A percentile compares a stretch with the other conserved stretches of the same genome.
phyloP scores from a whole-genome alignment of 176 grass and related monocot species.

The Eragrostis nindensis region DNA sequence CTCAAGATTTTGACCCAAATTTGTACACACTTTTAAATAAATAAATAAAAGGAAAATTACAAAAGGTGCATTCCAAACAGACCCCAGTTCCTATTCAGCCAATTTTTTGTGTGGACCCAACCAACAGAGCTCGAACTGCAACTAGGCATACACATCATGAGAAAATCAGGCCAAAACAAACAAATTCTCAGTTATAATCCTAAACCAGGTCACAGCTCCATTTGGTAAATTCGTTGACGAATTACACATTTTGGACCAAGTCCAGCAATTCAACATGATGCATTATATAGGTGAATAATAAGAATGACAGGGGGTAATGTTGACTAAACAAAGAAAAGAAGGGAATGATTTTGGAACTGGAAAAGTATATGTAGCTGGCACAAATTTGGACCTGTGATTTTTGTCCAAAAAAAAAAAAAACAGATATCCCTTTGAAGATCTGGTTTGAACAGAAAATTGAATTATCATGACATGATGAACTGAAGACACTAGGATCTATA shows the following conservation, averaged over 20 bases:
- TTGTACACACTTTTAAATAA: too few species aligned
- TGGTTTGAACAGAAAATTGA: neutral
- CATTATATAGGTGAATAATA: constrained; percentile 2
- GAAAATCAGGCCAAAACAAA: too few species aligned
- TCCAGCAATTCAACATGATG: constrained; percentile 1
- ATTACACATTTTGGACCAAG: neutral
- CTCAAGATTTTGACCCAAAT: too few species aligned
- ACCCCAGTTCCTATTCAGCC: too few species aligned
- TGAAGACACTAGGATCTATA: constrained; percentile 6
- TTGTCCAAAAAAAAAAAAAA: constrained; percentile 8
- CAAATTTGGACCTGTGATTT: neutral
- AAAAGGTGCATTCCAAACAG: too few species aligned
- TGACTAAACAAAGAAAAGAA: neutral
- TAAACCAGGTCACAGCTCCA: too few species aligned
- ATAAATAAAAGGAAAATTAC: too few species aligned
- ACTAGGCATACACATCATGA: too few species aligned
- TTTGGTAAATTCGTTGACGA: neutral
- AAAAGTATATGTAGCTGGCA: neutral
- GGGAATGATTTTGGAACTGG: neutral
- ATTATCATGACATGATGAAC: constrained; percentile 24
- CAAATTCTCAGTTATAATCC: too few species aligned
- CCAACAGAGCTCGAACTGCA: too few species aligned
- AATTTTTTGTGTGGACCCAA: too few species aligned
- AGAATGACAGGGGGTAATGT: neutral
- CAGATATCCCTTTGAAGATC: neutral